Evolutionary conservation across 2,329 filamentous ascomycete species (phyloP).

Genomic region (Fusarium ambrosium): DNA sequence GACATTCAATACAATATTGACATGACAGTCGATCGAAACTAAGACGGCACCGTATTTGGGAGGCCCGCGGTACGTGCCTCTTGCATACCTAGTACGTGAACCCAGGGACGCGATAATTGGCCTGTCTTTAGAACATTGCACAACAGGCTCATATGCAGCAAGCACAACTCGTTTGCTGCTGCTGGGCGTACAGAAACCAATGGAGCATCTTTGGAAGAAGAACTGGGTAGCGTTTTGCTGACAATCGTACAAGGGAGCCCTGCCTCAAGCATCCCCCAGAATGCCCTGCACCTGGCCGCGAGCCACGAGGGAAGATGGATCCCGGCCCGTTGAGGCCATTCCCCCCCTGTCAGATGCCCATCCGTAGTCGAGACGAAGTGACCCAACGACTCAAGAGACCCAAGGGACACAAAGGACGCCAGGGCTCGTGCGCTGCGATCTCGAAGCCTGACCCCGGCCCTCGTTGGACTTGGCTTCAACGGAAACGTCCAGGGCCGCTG

Average conservation of each 20-base stretch:
- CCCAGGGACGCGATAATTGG: neutral
- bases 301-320: constrained; percentile 40
- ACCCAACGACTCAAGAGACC: constrained; percentile 7
- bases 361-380: constrained; percentile 25
- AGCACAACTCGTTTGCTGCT: neutral
- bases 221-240: neutral
- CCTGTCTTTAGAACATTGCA: constrained; percentile 4
- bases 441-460: constrained; percentile 30
- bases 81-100: constrained; percentile 2
- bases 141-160: constrained; percentile 6
- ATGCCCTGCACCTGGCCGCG: constrained; percentile 29
- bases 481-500: constrained; percentile 39
- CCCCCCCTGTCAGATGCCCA: constrained; percentile 15
- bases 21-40: constrained; percentile 1
- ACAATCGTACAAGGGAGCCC: constrained; percentile 27
- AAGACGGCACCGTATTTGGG: constrained; percentile 14
- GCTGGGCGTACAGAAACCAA: neutral
- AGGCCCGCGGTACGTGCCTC: constrained; percentile 2
- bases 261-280: constrained; percentile 31
- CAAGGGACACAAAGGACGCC: constrained; percentile 10
- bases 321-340: constrained; percentile 21
- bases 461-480: constrained; percentile 29
- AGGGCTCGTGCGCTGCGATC: constrained; percentile 39
- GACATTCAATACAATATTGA: neutral
- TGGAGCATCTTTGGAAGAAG: neutral